Evolutionary conservation across 1,139 yeast genomes (phyloP).

Genomic region (Lodderomyces theae): DNA sequence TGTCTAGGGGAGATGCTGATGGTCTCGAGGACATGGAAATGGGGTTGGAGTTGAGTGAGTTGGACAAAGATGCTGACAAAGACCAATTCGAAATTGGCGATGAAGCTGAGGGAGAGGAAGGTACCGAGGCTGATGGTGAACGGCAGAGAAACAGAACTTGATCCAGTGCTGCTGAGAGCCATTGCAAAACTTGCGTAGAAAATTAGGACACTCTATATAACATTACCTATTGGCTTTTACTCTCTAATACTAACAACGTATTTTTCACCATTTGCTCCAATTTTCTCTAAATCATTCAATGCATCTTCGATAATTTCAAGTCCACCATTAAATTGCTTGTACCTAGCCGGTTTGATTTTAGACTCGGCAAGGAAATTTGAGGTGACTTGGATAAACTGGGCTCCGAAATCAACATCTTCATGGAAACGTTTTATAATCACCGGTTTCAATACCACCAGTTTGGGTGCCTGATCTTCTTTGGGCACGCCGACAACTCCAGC

Average conservation of each 20-base stretch:
- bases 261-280: conserved; percentile 44
- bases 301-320: conserved; percentile 33
- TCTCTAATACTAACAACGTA: conserved; percentile 28
- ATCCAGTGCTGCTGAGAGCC: no score
- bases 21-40: conserved; percentile 9
- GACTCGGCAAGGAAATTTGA: conserved; percentile 25
- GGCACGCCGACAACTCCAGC: conserved; percentile 44
- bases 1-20: conserved; percentile 5
- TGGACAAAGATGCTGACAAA: conserved; percentile 8
- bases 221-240: neutral
- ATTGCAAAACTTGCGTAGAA: neutral
- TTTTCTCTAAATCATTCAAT: conserved; percentile 33
- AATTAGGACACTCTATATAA: neutral
- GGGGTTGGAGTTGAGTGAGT: conserved; percentile 11
- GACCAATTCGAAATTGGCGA: conserved; percentile 21
- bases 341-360: conserved; percentile 30
- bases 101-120: conserved; percentile 14
- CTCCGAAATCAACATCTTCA: conserved; percentile 39
- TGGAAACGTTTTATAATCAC: conserved; percentile 43
- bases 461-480: conserved; percentile 17
- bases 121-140: no score
- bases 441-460: conserved; percentile 23
- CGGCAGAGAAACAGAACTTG: neutral
- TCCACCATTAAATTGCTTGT: conserved; percentile 33
- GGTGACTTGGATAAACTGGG: conserved; percentile 31